A percentile compares a stretch with the other conserved stretches of the same genome.
Conservation (phyloP, 768 basidiomycete species). For the Terana coerulea region DNA sequence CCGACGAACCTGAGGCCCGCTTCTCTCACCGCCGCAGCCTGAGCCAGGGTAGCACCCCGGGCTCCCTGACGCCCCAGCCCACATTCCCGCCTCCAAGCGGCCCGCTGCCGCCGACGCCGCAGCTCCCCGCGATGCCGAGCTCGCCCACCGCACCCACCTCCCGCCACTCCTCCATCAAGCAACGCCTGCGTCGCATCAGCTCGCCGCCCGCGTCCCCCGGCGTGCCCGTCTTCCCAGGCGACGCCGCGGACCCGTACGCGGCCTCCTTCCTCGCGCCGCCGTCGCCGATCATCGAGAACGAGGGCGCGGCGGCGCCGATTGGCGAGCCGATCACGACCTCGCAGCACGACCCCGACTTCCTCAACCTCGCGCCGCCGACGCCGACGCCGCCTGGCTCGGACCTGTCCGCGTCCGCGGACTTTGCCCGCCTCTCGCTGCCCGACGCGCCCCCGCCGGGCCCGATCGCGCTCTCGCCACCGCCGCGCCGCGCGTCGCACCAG, state of each 20-base stretch:
- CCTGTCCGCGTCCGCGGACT: neutral
- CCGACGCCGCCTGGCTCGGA: conserved; percentile 5
- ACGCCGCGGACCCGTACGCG: conserved; percentile 24
- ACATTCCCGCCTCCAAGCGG: conserved; percentile 43
- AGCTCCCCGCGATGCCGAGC: conserved; percentile 17
- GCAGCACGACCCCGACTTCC: conserved; percentile 57
- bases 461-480: conserved; percentile 14
- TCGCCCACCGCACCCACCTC: conserved; percentile 16
- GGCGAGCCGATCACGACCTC: conserved; percentile 57
- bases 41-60: conserved; percentile 30
- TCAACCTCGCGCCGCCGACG: conserved; percentile 23
- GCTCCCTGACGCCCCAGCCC: conserved; percentile 37
- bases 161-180: conserved; percentile 36
- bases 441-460: conserved; percentile 7
- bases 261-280: conserved; percentile 14
- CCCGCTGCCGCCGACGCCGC: conserved; percentile 35
- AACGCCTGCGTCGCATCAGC: conserved; percentile 66
- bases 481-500: conserved; percentile 11
- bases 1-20: conserved; percentile 44
- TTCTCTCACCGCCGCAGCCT: conserved; percentile 20
- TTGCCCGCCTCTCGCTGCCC: neutral
- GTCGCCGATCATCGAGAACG: conserved; percentile 22
- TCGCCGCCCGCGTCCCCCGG: conserved; percentile 35
- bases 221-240: too few relatives aligned
- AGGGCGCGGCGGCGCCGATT: conserved; percentile 46